These are phyloP conservation scores for Allodekkera sacchari DNA, from an alignment of 805 yeast genomes.

Conservation along the genomic window DNA sequence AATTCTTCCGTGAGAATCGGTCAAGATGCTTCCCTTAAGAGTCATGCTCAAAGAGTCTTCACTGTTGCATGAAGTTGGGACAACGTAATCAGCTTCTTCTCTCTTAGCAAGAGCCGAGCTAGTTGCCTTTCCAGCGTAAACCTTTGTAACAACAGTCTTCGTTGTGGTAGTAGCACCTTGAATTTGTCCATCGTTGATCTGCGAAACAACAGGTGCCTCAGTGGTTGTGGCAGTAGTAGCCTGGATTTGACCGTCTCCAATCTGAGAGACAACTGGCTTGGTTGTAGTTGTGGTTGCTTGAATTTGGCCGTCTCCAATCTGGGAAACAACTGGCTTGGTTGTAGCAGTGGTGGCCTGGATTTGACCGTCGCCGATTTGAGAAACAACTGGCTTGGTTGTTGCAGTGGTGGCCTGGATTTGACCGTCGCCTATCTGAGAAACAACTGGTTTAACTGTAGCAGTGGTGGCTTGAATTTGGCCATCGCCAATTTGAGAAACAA, in stretches of 20 bases:
- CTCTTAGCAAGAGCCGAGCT: conserved; percentile 20
- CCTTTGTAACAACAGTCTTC: conserved; percentile 27
- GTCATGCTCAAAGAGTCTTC: conserved; percentile 35
- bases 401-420: conserved; percentile 30
- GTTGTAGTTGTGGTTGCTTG: conserved; percentile 29
- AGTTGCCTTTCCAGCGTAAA: conserved; percentile 24
- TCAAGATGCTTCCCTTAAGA: conserved; percentile 33
- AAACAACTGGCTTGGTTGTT: conserved; percentile 32
- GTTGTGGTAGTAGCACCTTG: conserved; percentile 31
- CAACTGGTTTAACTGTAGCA: conserved; percentile 30
- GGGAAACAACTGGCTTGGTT: conserved; percentile 22
- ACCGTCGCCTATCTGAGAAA: conserved; percentile 39
- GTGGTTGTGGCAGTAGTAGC: conserved; percentile 35
- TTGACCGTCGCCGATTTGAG: conserved; percentile 59
- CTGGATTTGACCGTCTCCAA: conserved; percentile 57
- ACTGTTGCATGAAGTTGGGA: conserved; percentile 28
- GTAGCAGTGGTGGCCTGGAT: conserved; percentile 36
- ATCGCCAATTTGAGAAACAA: conserved; percentile 41
- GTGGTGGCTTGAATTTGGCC: conserved; percentile 48
- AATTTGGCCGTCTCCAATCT: conserved; percentile 33
- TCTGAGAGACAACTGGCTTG: conserved; percentile 40
- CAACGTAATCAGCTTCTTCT: conserved; percentile 22
- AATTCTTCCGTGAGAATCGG: conserved; percentile 40
- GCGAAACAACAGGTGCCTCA: conserved; percentile 32
- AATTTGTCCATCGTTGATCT: conserved; percentile 24